Base-by-base conservation (phyloP, 169 alveolate species). In the Babesia gibsoni region DNA sequence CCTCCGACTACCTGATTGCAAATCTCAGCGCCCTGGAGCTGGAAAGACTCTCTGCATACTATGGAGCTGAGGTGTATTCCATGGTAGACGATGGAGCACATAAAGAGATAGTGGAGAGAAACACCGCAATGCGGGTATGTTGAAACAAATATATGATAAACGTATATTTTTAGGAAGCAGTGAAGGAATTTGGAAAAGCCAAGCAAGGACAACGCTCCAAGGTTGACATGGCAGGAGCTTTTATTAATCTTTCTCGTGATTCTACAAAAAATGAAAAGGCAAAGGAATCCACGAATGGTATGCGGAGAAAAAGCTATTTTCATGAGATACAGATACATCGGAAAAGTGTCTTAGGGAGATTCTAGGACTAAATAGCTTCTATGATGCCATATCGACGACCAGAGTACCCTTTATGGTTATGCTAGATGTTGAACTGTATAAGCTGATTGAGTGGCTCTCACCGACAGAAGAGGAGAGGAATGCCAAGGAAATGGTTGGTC, bases 401-500 rank as follows among this genome's bases (percentile, higher is more conserved):
- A 48, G 66, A 22, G 53, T 69, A n/a, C 54, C 66, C 3, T 79
- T 69, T 48, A 22, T 33, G 10, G 75, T 69, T 9, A 30, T 58
- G 58, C 78, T 79, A 25, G 83, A 79, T 22, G 48, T 79, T 20
- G 88, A 79, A 61, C 70, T 79, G 7, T 20, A 27, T 37, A 57
- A 42, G 41, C 53, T 79, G 27, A 63, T 79, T 14, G 78, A 67
- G 45, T 69, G 83, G 83, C 64, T 79, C 20, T 36, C 83, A 14
- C 88, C 88, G 9, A 68, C 75, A 14, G 64, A 57, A 25, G 83
- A 67, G 46, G 88, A 79, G 66, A 58, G 73, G 14, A 53, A 30
- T 1, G 79, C 83, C 32, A 77, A 77, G 45, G 75, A 67, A 33
- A 37, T 30, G 82, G 83, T 69, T 8, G 10, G 82, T 45, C 35